Percentiles rank a stretch among this genome's conserved stretches.
phyloP scores from a whole-genome alignment of 1,284 basidiomycete genomes.

The Anthracocystis walkeri region DNA sequence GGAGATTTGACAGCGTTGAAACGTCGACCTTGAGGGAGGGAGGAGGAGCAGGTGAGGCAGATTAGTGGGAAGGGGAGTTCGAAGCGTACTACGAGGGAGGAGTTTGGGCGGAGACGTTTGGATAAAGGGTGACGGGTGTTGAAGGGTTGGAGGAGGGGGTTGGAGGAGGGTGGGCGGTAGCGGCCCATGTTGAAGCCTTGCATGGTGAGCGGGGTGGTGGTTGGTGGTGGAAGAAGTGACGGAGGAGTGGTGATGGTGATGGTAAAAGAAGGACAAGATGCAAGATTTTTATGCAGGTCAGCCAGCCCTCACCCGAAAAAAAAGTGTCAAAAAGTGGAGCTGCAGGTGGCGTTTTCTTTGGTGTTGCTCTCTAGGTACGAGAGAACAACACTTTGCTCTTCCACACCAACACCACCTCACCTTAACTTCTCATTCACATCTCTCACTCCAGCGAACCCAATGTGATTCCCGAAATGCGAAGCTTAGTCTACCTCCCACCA shows the following conservation, averaged over 20 bases:
- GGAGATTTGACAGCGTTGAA: conserved; percentile 99
- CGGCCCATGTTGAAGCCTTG: conserved; percentile 68
- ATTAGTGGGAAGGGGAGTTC: conserved; percentile 93
- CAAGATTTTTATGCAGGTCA: background rate
- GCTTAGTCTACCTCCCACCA: conserved; percentile 30
- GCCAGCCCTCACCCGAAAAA: background rate
- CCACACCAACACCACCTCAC: conserved; percentile 9
- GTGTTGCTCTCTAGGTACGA: conserved; percentile 6
- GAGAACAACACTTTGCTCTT: too few species aligned
- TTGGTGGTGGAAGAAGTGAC: background rate
- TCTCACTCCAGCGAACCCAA: background rate
- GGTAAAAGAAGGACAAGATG: background rate
- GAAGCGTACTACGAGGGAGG: conserved; percentile 86
- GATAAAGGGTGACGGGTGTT: conserved; percentile 73
- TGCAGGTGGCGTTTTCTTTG: too few species aligned
- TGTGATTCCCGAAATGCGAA: conserved; percentile 5
- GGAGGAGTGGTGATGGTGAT: background rate
- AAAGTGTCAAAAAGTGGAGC: conserved; percentile 5
- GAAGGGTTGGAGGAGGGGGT: conserved; percentile 42
- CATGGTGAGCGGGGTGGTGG: conserved; percentile 38
- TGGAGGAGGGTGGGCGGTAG: conserved; percentile 55
- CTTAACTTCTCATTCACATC: background rate
- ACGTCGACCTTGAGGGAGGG: conserved; percentile 71
- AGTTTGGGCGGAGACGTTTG: conserved; percentile 85
- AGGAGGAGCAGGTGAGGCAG: conserved; percentile 75